Conservation (phyloP, 2,329 filamentous ascomycete species). For the Phaeophleospora eucalypticola region DNA sequence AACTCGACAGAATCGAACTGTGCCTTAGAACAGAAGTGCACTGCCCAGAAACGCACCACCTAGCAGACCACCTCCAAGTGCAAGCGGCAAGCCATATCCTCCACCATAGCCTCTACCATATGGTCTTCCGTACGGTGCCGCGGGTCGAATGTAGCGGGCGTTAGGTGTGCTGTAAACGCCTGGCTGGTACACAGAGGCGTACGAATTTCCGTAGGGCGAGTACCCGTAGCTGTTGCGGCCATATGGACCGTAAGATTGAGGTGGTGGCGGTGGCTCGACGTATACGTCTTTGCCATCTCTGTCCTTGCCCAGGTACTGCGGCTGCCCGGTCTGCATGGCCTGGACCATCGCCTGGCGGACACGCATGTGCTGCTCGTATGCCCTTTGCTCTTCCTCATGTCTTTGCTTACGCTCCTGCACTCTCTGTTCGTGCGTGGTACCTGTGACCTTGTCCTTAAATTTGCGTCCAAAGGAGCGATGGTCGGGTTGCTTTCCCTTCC, state of each 20-base stretch:
- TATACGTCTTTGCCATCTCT: conserved; percentile 53
- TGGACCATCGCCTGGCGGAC: conserved; percentile 49
- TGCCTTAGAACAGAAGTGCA: conserved; percentile 27
- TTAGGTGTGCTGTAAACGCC: conserved; percentile 45
- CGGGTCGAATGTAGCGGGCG: conserved; percentile 48
- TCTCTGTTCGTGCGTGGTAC: conserved; percentile 54
- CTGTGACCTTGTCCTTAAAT: conserved; percentile 58
- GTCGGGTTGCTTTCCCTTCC: conserved; percentile 31
- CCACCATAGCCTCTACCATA: conserved; percentile 31
- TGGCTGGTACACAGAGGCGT: conserved; percentile 21
- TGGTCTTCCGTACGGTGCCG: conserved; percentile 45
- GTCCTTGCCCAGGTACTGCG: conserved; percentile 54
- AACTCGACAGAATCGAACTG: not conserved
- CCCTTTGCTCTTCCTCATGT: conserved; percentile 47
- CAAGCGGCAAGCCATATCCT: conserved; percentile 44
- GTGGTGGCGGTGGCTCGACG: conserved; percentile 50
- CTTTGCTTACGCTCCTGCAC: conserved; percentile 43
- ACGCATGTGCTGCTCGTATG: conserved; percentile 51
- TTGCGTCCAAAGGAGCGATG: conserved; percentile 47
- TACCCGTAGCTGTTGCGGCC: conserved; percentile 28
- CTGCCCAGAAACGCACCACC: conserved; percentile 47
- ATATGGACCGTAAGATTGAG: conserved; percentile 26
- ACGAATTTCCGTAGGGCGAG: conserved; percentile 40
- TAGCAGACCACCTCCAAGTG: conserved; percentile 44
- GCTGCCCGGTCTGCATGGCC: conserved; percentile 52